Conservation (phyloP, 768 basidiomycete genomes). For the Suillus ampliporus region DNA sequence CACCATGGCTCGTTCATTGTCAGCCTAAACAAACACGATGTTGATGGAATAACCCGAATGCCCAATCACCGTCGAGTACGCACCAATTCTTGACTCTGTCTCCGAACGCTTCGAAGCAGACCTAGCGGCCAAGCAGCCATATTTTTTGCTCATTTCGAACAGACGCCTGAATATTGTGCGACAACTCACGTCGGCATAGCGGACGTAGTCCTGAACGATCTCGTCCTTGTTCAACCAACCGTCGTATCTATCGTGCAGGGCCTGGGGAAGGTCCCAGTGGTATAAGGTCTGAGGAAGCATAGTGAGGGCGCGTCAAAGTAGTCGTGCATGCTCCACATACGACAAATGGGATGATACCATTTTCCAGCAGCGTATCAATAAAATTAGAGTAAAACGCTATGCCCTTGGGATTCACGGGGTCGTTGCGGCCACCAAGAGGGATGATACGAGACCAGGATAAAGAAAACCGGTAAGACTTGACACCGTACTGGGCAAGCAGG, state of each 20-base stretch:
- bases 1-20: slow-evolving; percentile 83
- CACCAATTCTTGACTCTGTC: slow-evolving; percentile 80
- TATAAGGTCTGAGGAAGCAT: slow-evolving; percentile 58
- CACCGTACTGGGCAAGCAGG: slow-evolving; percentile 65
- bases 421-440: slow-evolving; percentile 72
- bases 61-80: slow-evolving; percentile 13
- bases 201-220: slow-evolving; percentile 66
- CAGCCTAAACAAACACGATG: slow-evolving; percentile 48
- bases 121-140: slow-evolving; percentile 35
- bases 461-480: slow-evolving; percentile 78
- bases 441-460: slow-evolving; percentile 79
- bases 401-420: slow-evolving; percentile 73
- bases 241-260: slow-evolving; percentile 72
- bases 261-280: slow-evolving; percentile 83
- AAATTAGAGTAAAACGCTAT: slow-evolving; percentile 73
- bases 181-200: slow-evolving; percentile 57
- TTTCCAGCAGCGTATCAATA: slow-evolving; percentile 67
- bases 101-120: slow-evolving; percentile 78
- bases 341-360: slow-evolving; percentile 71
- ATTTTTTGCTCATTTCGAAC: slow-evolving; percentile 1
- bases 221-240: slow-evolving; percentile 80
- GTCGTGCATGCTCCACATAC: slow-evolving; percentile 42
- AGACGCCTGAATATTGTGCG: background rate
- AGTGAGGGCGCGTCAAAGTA: slow-evolving; percentile 6
- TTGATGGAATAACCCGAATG: slow-evolving; percentile 25